These are phyloP conservation scores for Dictyophora rubrovolvata DNA, from an alignment of 768 basidiomycete species.

Conservation along the genomic window DNA sequence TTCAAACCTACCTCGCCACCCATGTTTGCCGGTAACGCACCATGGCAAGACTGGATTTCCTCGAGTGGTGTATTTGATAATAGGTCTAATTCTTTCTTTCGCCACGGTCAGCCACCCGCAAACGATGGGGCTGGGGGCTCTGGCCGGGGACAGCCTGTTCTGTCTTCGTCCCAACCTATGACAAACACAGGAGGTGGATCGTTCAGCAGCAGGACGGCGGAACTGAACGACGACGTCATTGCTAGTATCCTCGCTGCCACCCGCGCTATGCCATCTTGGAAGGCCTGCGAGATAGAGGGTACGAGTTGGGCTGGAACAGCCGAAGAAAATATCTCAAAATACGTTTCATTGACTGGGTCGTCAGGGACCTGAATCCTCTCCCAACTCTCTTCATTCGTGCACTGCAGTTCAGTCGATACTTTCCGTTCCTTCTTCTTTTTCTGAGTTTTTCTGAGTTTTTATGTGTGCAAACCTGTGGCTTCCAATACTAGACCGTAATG, in stretches of 20 bases:
- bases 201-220: slow-evolving; percentile 11
- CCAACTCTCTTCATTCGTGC: too few relatives aligned
- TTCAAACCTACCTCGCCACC: slow-evolving; percentile 16
- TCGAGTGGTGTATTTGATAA: slow-evolving; percentile 11
- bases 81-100: not conserved
- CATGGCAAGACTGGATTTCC: slow-evolving; percentile 22
- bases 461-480: too few relatives aligned
- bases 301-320: slow-evolving; percentile 26
- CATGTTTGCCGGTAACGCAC: slow-evolving; percentile 11
- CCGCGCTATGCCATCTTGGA: slow-evolving; percentile 23
- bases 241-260: slow-evolving; percentile 23
- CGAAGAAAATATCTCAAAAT: slow-evolving; percentile 25
- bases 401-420: too few relatives aligned
- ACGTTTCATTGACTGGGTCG: slow-evolving; percentile 2
- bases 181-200: slow-evolving; percentile 11
- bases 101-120: not conserved
- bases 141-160: not conserved
- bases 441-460: too few relatives aligned
- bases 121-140: not conserved
- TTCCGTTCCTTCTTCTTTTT: too few relatives aligned
- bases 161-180: slow-evolving; percentile 11
- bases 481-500: too few relatives aligned
- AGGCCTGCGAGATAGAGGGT: slow-evolving; percentile 23
- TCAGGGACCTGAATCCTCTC: too few relatives aligned
- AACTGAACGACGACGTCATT: slow-evolving; percentile 14